Evolutionary conservation across 2,329 filamentous ascomycete genomes (phyloP), one percentile per base, ranked within the genome.

Genomic region (Calonectria multiphialidica): DNA sequence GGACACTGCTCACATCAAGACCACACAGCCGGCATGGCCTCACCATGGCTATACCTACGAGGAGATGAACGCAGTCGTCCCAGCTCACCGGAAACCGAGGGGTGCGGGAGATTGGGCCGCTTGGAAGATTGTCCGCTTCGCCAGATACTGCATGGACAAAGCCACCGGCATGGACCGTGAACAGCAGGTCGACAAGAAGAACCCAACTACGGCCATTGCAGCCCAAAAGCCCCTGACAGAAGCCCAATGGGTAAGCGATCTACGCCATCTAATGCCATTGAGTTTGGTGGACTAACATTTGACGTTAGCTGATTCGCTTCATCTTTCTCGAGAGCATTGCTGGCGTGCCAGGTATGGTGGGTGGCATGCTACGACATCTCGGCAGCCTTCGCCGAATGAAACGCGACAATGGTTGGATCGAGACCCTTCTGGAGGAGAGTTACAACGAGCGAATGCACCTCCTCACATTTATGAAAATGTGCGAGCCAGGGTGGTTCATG

Each of bases 371-470:
- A 18, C 89, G 97, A 40, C 97, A 99, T 84, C 88, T 98, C 44
- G 92, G 93, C 81, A 96, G 93, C 76, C 89, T 98, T 80, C 89
- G 96, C 53, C 90, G 93, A 33, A 93, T 98, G 88, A 95, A 95
- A 88, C 89, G 96, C 68, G 96, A 98, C 82, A 98, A 98, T 78
- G 97, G 97, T 80, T 98, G 94, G 95, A 98, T 99, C 81, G 95
- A 98, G 84, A 96, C 94, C 0, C 87, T 98, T 10, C 90, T 98
- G 1, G 95, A 97, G 83, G 95, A 98, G 86, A 94, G 93, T 74
- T 97, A 95, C 85, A 98, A 98, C 82, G 95, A 98, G 84, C 90
- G 96, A 30, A 98, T 98, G 95, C 95, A 98, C 80, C 90, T 98
- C 1, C 86, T 98, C 35, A 97, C 94, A 0, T 98, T 98, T 84